Base-by-base conservation (phyloP, 73 alveolate species). In the Tetrahymena thermophila region DNA sequence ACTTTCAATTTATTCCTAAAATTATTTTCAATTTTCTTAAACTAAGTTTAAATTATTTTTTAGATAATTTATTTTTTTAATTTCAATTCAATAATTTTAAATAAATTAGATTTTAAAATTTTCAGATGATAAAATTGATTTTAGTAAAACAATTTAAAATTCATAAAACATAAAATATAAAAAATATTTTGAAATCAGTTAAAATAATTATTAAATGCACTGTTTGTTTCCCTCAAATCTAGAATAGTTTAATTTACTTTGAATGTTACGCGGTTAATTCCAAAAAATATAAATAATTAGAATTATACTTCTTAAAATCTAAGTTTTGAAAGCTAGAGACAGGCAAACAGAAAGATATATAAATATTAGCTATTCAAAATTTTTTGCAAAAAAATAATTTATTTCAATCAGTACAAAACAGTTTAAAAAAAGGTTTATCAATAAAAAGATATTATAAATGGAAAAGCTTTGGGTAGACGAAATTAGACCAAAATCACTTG, bases 401-500 rank as follows among this genome's bases (percentile, higher is more conserved):
- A 71, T 28, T 71, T 71, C 31, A 1, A 0, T 11, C 37, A 71
- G 35, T n/a, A 7, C 3, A 34, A 71, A 31, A 1, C 23, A 28
- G 89, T 71, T 71, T 19, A 71, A 35, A 85, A 42, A 85, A 56
- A n/a, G 34, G n/a, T 14, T 17, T 28, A 85, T 28, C 4, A 31
- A 85, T 17, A 50, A 50, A 50, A 19, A 19, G 7, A 19, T 50
- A 50, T 15, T 40, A 1, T 15, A 38, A 35, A 85, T 85, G 94
- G 96, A 96, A 35, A 93, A 96, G 89, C 97, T 99, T 42, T 99
- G 99, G 99, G 98, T 98, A 95, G 99, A 99, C 93, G 98, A 98
- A 96, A 97, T 97, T 95, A 96, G 99, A 56, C 99, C 99, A 35
- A 94, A 85, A 35, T 95, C 97, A 35, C 96, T 99, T 56, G 98